Percentiles rank a stretch among this genome's conserved stretches.
Evolutionary conservation across 805 yeast species (phyloP).

Genomic region (Starmerella ratchasimensis): DNA sequence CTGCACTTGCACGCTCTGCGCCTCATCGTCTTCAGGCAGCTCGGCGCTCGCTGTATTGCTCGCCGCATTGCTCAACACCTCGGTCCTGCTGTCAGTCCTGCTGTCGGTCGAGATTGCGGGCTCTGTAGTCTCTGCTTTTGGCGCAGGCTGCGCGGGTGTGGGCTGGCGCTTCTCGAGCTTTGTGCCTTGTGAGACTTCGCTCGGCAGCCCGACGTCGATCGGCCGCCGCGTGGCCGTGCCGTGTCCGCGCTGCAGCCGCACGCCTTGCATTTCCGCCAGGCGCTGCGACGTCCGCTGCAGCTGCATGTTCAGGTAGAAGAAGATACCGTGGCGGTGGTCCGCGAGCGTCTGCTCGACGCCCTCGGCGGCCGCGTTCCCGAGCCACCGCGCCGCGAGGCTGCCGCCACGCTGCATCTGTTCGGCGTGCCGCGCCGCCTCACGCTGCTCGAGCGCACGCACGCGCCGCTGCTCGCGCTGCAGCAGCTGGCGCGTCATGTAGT

Average conservation of each 20-base stretch:
- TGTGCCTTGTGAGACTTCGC: no score
- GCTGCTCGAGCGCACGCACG: conserved; percentile 18
- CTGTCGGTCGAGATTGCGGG: no score
- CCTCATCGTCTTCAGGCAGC: no score
- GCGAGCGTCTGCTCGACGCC: conserved; percentile 22
- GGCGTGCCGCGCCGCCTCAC: conserved; percentile 11
- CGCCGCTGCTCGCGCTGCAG: conserved; percentile 26
- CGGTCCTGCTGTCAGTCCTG: no score
- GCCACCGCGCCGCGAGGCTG: conserved; percentile 10
- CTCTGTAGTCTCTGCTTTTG: no score
- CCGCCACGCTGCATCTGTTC: conserved; percentile 4
- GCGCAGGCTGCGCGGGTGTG: no score
- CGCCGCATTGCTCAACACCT: no score
- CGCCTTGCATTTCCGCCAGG: conserved; percentile 27
- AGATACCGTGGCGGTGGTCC: conserved; percentile 28
- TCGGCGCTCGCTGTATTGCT: no score
- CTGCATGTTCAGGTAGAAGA: conserved; percentile 25
- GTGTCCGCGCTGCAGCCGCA: conserved; percentile 18
- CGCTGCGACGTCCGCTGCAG: conserved; percentile 24
- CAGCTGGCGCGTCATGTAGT: conserved; percentile 27
- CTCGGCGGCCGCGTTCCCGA: conserved; percentile 20
- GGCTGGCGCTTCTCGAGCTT: no score
- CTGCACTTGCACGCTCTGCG: no score
- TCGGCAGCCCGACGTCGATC: not conserved
- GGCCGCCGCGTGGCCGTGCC: not conserved